These are phyloP conservation scores for Klebsormidium nitens DNA, from an alignment of 139 green algal genomes.

Conservation along the genomic window DNA sequence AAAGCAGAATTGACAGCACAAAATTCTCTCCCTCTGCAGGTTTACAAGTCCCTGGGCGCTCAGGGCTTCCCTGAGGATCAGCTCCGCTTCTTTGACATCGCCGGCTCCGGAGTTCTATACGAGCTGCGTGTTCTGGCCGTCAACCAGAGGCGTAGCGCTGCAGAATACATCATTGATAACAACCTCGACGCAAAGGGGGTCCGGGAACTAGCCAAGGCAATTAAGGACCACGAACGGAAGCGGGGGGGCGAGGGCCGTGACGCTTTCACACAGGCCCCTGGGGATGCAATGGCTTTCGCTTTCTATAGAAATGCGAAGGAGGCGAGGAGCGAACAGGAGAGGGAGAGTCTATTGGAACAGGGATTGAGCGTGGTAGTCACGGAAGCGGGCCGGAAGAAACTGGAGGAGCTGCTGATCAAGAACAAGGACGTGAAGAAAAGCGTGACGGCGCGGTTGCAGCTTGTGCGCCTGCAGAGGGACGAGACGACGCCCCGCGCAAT, in stretches of 20 bases:
- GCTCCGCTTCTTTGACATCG: conserved; percentile 28
- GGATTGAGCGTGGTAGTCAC: not conserved
- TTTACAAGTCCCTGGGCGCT: conserved; percentile 20
- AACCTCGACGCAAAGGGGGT: conserved; percentile 18
- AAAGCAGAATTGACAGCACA: too few species aligned
- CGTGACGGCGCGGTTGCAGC: not conserved
- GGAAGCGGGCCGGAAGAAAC: not conserved
- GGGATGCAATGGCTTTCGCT: conserved; percentile 30
- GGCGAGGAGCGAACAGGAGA: not conserved
- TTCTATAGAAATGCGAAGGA: conserved; percentile 28
- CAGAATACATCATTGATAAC: conserved; percentile 23
- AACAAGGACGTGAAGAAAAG: too few species aligned
- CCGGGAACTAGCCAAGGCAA: conserved; percentile 19
- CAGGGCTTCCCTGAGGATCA: not conserved
- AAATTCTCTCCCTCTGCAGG: too few species aligned
- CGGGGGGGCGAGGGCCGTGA: conserved; percentile 9
- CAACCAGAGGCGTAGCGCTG: conserved; percentile 16
- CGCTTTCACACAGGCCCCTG: conserved; percentile 24
- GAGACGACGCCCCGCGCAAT: conserved; percentile 4
- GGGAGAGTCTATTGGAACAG: conserved; percentile 2
- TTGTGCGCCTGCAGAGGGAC: conserved; percentile 10
- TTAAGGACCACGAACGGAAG: conserved; percentile 38
- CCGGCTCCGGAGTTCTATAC: conserved; percentile 23
- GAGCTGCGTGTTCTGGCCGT: conserved; percentile 35
- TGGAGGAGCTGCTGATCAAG: not conserved